Evolutionary conservation across 2,329 filamentous ascomycete genomes (phyloP).

Genomic region (Mollisiaceae sp.): DNA sequence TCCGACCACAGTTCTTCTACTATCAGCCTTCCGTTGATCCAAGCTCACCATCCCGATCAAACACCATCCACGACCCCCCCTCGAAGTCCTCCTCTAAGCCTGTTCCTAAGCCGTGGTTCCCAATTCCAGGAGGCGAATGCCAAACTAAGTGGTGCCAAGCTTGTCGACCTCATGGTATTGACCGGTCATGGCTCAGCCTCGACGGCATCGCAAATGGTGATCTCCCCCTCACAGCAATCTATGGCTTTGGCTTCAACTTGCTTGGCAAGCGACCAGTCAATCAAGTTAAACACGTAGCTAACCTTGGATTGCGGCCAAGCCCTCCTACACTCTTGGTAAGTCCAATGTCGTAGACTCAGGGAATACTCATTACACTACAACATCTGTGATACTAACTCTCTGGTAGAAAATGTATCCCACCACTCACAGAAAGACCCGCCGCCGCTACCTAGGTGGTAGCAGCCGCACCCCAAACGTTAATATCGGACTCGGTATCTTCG

Average conservation of each 20-base stretch:
- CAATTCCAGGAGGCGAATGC: conserved; percentile 50
- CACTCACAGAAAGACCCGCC: not conserved
- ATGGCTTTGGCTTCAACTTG: conserved; percentile 58
- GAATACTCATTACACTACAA: not conserved
- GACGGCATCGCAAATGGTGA: conserved; percentile 56
- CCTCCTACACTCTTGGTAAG: conserved; percentile 28
- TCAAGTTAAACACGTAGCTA: conserved; percentile 33
- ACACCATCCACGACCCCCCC: not conserved
- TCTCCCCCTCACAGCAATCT: conserved; percentile 54
- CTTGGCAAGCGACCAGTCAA: conserved; percentile 47
- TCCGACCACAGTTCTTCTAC: not conserved
- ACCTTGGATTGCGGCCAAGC: conserved; percentile 37
- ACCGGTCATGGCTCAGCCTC: conserved; percentile 56
- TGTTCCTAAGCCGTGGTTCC: conserved; percentile 46
- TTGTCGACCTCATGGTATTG: conserved; percentile 52
- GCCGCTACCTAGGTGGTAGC: not conserved
- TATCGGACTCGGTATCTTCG: conserved; percentile 27
- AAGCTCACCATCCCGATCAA: not conserved
- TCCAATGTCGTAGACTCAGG: not conserved
- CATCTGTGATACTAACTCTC: not conserved
- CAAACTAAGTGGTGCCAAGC: conserved; percentile 54
- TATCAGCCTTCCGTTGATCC: conserved; percentile 11
- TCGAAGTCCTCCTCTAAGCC: not conserved
- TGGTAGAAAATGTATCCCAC: not conserved
- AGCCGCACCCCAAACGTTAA: not conserved